A percentile compares a stretch with the other conserved stretches of the same genome.
Conservation (phyloP, 768 basidiomycete species). For the Guyanaporus albipodus region DNA sequence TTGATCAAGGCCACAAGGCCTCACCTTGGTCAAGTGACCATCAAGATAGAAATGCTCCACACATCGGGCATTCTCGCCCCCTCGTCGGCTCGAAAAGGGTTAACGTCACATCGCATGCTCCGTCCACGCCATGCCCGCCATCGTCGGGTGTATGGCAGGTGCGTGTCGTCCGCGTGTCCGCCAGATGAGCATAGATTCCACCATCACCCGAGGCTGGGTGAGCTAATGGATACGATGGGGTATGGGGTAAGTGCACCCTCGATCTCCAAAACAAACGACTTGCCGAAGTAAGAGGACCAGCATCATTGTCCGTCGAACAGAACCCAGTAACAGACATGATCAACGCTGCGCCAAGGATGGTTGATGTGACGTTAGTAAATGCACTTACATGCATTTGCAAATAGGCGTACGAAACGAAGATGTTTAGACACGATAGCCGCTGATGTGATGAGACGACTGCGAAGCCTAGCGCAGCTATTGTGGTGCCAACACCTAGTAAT, state of each 20-base stretch:
- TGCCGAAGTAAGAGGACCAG: slow-evolving; percentile 91
- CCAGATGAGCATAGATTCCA: slow-evolving; percentile 36
- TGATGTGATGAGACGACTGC: slow-evolving; percentile 8
- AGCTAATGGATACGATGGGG: slow-evolving; percentile 37
- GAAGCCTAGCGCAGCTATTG: too few relatives aligned
- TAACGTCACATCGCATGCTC: too few relatives aligned
- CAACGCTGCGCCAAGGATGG: slow-evolving; percentile 65
- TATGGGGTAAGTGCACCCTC: too few relatives aligned
- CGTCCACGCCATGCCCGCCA: slow-evolving; percentile 24
- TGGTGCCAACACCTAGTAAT: too few relatives aligned
- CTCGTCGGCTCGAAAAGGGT: slow-evolving; percentile 22
- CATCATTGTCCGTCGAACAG: slow-evolving; percentile 88
- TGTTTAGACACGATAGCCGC: slow-evolving; percentile 9
- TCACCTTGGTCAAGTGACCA: slow-evolving; percentile 8
- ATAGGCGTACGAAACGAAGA: slow-evolving; percentile 1
- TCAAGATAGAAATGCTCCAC: not conserved
- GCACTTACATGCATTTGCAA: slow-evolving; percentile 6
- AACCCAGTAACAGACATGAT: slow-evolving; percentile 81
- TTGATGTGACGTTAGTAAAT: slow-evolving; percentile 60
- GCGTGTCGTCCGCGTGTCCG: slow-evolving; percentile 32
- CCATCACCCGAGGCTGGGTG: slow-evolving; percentile 42
- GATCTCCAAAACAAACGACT: slow-evolving; percentile 24
- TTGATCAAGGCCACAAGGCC: too few relatives aligned
- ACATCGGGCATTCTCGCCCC: slow-evolving; percentile 10
- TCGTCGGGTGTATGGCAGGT: slow-evolving; percentile 7